Evolutionary conservation across 228 moss, liverwort and hornwort genomes (phyloP).

Genomic region (Sphagnum fallax): DNA sequence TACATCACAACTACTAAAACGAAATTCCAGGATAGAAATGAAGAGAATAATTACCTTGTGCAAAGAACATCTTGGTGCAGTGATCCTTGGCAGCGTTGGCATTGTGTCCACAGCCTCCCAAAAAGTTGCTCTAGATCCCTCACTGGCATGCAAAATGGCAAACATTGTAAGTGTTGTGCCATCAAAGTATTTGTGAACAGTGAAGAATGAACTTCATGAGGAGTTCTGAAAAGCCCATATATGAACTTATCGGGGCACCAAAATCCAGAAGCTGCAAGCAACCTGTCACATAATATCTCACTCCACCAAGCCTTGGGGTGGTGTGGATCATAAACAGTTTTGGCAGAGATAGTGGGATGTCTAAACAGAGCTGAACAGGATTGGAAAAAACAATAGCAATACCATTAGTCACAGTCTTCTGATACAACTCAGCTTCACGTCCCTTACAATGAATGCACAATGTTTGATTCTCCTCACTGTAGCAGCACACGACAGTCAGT

Average conservation of each 20-base stretch:
- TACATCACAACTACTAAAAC: no score
- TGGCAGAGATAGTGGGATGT: not conserved
- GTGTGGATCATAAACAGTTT: not conserved
- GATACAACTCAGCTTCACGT: constrained; percentile 87
- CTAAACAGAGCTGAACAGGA: not conserved
- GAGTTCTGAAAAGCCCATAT: no score
- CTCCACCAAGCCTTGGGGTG: no score
- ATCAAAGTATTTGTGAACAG: no score
- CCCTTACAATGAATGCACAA: constrained; percentile 88
- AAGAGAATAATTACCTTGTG: constrained; percentile 42
- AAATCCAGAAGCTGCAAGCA: no score
- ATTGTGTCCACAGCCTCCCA: constrained; percentile 91
- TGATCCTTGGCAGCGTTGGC: constrained; percentile 97
- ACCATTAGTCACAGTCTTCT: constrained; percentile 89
- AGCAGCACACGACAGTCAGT: not conserved
- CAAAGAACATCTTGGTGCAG: constrained; percentile 98
- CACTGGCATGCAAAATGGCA: constrained; percentile 28
- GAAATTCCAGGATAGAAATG: no score
- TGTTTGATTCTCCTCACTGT: constrained; percentile 81
- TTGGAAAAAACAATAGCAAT: not conserved
- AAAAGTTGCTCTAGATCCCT: constrained; percentile 90
- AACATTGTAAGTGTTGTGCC: not conserved
- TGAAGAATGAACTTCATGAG: no score
- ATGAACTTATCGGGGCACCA: no score
- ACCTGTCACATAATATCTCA: not conserved